Evolutionary conservation across 2,329 filamentous ascomycete genomes (phyloP).

Genomic region (Trichophyton mentagrophytes): DNA sequence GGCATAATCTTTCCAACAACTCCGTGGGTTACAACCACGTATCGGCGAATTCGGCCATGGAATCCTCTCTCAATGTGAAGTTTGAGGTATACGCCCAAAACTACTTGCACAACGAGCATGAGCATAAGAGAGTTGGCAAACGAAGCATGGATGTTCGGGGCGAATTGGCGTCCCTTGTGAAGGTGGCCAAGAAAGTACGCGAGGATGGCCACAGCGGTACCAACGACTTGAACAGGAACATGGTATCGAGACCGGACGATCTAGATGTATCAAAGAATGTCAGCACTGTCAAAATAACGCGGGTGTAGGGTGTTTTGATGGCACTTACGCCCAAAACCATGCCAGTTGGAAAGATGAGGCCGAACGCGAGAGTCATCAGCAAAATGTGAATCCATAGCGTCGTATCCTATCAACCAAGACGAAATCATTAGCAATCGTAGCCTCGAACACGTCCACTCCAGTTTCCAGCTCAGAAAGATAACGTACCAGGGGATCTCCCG

Average conservation of each 20-base stretch:
- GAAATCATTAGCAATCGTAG: not conserved
- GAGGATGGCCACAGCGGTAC: slow-evolving; percentile 60
- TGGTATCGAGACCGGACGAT: slow-evolving; percentile 88
- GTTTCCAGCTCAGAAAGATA: slow-evolving; percentile 50
- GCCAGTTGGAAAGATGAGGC: slow-evolving; percentile 80
- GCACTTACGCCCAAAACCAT: slow-evolving; percentile 80
- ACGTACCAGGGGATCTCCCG: slow-evolving; percentile 15
- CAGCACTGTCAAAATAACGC: not conserved
- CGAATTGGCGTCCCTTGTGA: slow-evolving; percentile 80
- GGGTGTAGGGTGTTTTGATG: not conserved
- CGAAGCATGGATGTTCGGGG: slow-evolving; percentile 62
- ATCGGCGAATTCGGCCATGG: slow-evolving; percentile 60
- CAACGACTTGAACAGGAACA: slow-evolving; percentile 70
- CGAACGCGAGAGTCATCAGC: slow-evolving; percentile 74
- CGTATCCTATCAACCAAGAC: slow-evolving; percentile 43
- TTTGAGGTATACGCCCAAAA: slow-evolving; percentile 73
- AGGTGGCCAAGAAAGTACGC: slow-evolving; percentile 86
- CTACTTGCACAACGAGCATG: slow-evolving; percentile 62
- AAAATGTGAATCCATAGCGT: slow-evolving; percentile 92
- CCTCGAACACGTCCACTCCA: not conserved
- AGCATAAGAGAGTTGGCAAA: slow-evolving; percentile 75
- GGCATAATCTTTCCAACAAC: slow-evolving; percentile 80
- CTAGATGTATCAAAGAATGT: slow-evolving; percentile 33
- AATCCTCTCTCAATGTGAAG: slow-evolving; percentile 78
- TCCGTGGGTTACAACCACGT: slow-evolving; percentile 61